Percentiles rank a stretch among this genome's conserved stretches.
phyloP scores from a whole-genome alignment of 129 eudicot genomes.

The Centaurea solstitialis region DNA sequence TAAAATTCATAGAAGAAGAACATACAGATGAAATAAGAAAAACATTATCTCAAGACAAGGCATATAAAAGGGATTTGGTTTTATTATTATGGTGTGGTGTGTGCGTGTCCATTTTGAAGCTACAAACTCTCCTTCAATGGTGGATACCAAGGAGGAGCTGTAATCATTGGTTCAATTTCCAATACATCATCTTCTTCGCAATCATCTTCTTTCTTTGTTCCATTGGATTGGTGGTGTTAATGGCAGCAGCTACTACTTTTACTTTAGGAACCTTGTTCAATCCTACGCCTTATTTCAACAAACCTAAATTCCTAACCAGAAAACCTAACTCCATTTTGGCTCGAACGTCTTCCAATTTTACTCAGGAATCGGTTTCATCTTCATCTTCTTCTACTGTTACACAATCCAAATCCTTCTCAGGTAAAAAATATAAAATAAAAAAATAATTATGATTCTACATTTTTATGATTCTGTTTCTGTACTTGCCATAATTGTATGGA shows the following conservation, averaged over 20 bases:
- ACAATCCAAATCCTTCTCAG: slow-evolving; percentile 43
- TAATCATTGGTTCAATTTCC: slow-evolving; percentile 7
- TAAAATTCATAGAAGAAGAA: no score
- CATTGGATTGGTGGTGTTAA: neutral
- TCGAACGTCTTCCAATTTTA: slow-evolving; percentile 31
- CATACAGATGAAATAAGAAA: no score
- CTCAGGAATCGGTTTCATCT: slow-evolving; percentile 15
- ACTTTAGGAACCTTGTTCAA: slow-evolving; percentile 15
- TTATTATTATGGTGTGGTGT: no score
- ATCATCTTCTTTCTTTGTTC: neutral
- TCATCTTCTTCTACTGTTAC: slow-evolving; percentile 27
- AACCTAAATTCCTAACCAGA: slow-evolving; percentile 24
- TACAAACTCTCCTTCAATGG: slow-evolving; percentile 10
- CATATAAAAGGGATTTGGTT: no score
- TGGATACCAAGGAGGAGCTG: neutral
- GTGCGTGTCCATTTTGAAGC: slow-evolving; percentile 40
- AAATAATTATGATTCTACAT: no score
- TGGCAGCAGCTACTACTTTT: slow-evolving; percentile 35
- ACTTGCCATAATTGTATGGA: neutral
- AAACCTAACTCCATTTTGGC: slow-evolving; percentile 29
- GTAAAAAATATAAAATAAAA: no score
- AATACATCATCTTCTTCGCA: neutral
- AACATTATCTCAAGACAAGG: no score
- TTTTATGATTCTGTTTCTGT: slow-evolving; percentile 16
- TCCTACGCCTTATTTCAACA: slow-evolving; percentile 23